A percentile compares a stretch with the other conserved stretches of the same genome.
phyloP scores from a whole-genome alignment of 345 rosid genomes.

The Ailanthus altissimus region DNA sequence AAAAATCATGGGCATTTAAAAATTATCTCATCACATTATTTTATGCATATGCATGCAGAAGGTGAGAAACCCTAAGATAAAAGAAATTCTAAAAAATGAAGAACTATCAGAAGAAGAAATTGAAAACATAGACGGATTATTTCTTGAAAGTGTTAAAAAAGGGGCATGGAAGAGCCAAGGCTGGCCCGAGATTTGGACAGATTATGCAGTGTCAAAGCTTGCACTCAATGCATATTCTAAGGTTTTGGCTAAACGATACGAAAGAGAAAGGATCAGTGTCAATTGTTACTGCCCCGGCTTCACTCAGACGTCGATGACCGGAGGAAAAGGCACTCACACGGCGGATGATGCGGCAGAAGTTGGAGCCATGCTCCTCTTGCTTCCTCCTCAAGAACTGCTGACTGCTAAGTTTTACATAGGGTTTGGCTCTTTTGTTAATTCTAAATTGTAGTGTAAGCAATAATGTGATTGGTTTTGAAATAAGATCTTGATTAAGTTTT shows the following conservation, averaged over 20 bases:
- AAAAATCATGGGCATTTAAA: no score
- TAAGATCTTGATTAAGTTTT: background rate
- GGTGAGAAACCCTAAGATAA: slow-evolving; percentile 53
- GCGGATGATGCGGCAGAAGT: slow-evolving; percentile 56
- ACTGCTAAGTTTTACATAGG: slow-evolving; percentile 60
- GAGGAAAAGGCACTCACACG: slow-evolving; percentile 68
- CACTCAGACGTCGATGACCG: slow-evolving; percentile 80
- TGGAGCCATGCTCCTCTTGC: slow-evolving; percentile 48
- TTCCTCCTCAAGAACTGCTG: slow-evolving; percentile 47
- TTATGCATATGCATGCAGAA: slow-evolving; percentile 48
- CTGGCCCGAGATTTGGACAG: slow-evolving; percentile 85
- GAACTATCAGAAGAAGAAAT: slow-evolving; percentile 48
- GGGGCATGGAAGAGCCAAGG: slow-evolving; percentile 74
- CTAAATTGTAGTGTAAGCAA: slow-evolving; percentile 33
- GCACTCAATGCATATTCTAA: slow-evolving; percentile 77
- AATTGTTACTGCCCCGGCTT: slow-evolving; percentile 88
- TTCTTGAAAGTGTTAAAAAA: slow-evolving; percentile 49
- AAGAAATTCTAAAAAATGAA: slow-evolving; percentile 43
- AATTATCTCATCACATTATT: background rate
- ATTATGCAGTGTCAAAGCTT: slow-evolving; percentile 81
- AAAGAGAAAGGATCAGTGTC: slow-evolving; percentile 44
- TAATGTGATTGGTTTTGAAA: background rate
- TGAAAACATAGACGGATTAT: slow-evolving; percentile 40
- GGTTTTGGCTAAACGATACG: slow-evolving; percentile 50
- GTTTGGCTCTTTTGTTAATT: slow-evolving; percentile 25